Evolutionary conservation across 1,284 basidiomycete genomes (phyloP).

Genomic region (Hemileccinum hortonii): DNA sequence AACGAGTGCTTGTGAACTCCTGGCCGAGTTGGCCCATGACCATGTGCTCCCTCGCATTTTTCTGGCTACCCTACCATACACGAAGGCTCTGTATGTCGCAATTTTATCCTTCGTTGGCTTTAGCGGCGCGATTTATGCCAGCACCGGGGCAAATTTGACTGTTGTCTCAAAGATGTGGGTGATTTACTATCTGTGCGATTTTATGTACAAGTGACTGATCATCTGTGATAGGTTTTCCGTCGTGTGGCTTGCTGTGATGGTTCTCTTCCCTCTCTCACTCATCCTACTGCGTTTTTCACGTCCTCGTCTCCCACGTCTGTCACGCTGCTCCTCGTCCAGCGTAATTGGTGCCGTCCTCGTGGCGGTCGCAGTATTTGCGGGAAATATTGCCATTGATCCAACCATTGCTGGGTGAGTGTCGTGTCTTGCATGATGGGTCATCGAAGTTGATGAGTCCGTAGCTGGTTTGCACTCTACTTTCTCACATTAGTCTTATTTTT

Average conservation of each 20-base stretch:
- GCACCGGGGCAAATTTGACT: slow-evolving; percentile 50
- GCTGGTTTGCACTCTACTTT: slow-evolving; percentile 66
- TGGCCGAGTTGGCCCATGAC: slow-evolving; percentile 58
- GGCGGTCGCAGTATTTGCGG: slow-evolving; percentile 50
- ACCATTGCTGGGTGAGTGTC: slow-evolving; percentile 50
- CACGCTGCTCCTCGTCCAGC: slow-evolving; percentile 39
- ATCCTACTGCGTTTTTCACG: slow-evolving; percentile 65
- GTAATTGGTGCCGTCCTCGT: slow-evolving; percentile 46
- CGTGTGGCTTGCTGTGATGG: slow-evolving; percentile 64
- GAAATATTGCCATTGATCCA: slow-evolving; percentile 59
- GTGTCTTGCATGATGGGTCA: not conserved
- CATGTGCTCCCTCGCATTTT: slow-evolving; percentile 58
- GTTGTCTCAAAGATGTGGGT: slow-evolving; percentile 60
- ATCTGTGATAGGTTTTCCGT: slow-evolving; percentile 49
- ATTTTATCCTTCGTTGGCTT: slow-evolving; percentile 53
- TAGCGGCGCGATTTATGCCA: slow-evolving; percentile 56
- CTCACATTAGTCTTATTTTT: slow-evolving; percentile 48
- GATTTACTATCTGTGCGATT: not conserved
- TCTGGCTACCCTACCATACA: slow-evolving; percentile 47
- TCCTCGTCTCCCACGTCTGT: slow-evolving; percentile 50
- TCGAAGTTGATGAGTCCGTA: slow-evolving; percentile 23
- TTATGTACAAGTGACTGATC: not conserved
- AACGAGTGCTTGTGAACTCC: slow-evolving; percentile 57
- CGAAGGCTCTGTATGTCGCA: slow-evolving; percentile 54
- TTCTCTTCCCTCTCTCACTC: slow-evolving; percentile 59